phyloP scores from a whole-genome alignment of 106 monocot genomes.

The Dendrobium nobile region DNA sequence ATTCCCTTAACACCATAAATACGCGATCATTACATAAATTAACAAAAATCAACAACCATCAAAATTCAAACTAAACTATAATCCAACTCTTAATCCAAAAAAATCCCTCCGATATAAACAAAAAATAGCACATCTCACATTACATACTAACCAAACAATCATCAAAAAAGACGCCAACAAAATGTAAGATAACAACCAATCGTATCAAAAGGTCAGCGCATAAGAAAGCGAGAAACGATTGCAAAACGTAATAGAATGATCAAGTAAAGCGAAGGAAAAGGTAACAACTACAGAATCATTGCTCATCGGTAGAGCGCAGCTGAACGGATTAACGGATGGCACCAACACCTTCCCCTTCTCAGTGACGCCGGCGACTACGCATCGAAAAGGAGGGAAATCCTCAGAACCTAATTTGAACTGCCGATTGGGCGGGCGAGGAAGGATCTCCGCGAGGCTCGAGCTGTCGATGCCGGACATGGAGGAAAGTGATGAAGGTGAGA shows the following conservation, averaged over 20 bases:
- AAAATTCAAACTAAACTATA: constrained; percentile 1
- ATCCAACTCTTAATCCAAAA: not conserved
- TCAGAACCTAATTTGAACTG: not conserved
- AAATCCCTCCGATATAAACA: not conserved
- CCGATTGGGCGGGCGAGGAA: not conserved
- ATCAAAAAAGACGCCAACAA: not conserved
- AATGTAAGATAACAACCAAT: not conserved
- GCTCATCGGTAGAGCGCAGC: not conserved
- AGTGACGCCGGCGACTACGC: not conserved
- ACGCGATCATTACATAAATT: not conserved
- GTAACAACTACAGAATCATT: not conserved
- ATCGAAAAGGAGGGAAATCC: constrained; percentile 8
- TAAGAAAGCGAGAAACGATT: not conserved
- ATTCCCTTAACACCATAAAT: not conserved
- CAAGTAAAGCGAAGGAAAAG: not conserved
- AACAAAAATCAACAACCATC: not conserved
- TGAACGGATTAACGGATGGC: not conserved
- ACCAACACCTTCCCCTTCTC: not conserved
- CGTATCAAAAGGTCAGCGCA: not conserved
- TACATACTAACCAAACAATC: not conserved
- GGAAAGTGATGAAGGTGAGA: not conserved
- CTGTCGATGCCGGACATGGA: constrained; percentile 5
- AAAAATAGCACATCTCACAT: not conserved
- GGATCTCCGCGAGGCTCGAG: constrained; percentile 4
- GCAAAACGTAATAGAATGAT: not conserved